Base-by-base conservation (phyloP, 106 monocot species). In the Apostasia ramifera region DNA sequence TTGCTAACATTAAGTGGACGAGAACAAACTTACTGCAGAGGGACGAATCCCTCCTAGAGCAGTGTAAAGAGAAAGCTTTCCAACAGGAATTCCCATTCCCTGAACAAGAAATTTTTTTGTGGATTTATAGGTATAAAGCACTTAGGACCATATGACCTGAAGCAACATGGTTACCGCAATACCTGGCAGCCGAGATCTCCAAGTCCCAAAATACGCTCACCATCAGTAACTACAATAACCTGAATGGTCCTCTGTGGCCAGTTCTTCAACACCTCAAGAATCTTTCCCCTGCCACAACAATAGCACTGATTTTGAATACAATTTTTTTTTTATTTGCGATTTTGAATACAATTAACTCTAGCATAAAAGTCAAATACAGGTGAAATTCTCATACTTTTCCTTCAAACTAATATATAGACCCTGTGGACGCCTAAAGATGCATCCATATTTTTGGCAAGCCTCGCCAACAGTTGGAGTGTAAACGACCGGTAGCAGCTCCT, bases 111-210 rank as follows among this genome's bases (percentile, higher is more conserved):
- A 12, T 6, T 5, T 48, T 37, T 47, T 38, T 12, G 52, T 52
- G 52, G 52, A 10, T 4, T 4, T 52, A 52, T 52, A 6, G 4
- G 10, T 10, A 52, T 10, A 6, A 6, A 52, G 52, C 52, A 52
- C 52, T 4, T 52, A 6, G 52, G 7, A 52, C 10, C 10, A 6
- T 52, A 52, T 52, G 52, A 4, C 10, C 52, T 4, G 52, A 10
- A 6, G 4, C 7, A 6, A 44, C 43, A 60, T 11, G 8, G 12
- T 44, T 58, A 56, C 43, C 26, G 47, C 47, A 2, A 67, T 54
- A 97, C 97, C 84, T 97, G 92, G 73, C 95, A 97, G 1, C 95
- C 95, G 71, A 97, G 89, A 81, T 97, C 95, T 57, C 95, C 95
- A 44, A 95, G 95, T 44, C 95, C 95, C 51, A 95, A 73, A 78